phyloP scores from a whole-genome alignment of 2,329 filamentous ascomycete genomes.

The Aspergillus ustus region DNA sequence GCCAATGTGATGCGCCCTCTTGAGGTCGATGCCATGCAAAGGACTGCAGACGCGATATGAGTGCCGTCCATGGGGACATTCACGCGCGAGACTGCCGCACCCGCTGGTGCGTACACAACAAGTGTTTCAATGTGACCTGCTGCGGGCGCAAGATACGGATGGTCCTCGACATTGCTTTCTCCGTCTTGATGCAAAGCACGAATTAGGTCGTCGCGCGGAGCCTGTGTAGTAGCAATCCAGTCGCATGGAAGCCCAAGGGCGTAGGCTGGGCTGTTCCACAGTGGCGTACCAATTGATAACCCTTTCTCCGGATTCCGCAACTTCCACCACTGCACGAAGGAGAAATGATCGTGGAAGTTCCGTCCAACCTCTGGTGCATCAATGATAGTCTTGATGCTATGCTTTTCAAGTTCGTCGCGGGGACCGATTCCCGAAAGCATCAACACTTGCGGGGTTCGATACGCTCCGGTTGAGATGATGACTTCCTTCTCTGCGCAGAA shows the following conservation, averaged over 20 bases:
- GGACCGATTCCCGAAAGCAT: constrained; percentile 44
- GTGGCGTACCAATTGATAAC: constrained; percentile 24
- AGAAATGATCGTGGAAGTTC: constrained; percentile 34
- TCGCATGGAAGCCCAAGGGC: constrained; percentile 42
- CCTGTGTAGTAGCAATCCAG: constrained; percentile 36
- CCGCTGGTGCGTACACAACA: constrained; percentile 31
- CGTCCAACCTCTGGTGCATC: constrained; percentile 30
- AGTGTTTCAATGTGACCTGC: constrained; percentile 23
- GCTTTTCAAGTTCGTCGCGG: constrained; percentile 30
- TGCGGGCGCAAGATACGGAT: constrained; percentile 5
- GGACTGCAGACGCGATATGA: constrained; percentile 27
- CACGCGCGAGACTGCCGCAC: constrained; percentile 14
- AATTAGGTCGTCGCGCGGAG: constrained; percentile 1
- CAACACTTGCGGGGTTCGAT: constrained; percentile 39
- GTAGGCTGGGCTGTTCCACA: constrained; percentile 45
- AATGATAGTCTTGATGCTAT: constrained; percentile 34
- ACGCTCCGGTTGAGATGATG: constrained; percentile 38
- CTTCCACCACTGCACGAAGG: constrained; percentile 28
- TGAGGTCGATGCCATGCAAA: constrained; percentile 28
- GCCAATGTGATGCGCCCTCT: constrained; percentile 26
- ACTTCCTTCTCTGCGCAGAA: constrained; percentile 36
- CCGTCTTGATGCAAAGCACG: constrained; percentile 1
- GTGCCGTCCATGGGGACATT: constrained; percentile 28
- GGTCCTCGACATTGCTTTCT: background rate
- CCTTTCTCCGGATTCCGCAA: background rate